Percentiles rank a stretch among this genome's conserved stretches.
These are phyloP conservation scores for Xanthoceras sorbifolium DNA, from an alignment of 345 rosid genomes.

Conservation along the genomic window DNA sequence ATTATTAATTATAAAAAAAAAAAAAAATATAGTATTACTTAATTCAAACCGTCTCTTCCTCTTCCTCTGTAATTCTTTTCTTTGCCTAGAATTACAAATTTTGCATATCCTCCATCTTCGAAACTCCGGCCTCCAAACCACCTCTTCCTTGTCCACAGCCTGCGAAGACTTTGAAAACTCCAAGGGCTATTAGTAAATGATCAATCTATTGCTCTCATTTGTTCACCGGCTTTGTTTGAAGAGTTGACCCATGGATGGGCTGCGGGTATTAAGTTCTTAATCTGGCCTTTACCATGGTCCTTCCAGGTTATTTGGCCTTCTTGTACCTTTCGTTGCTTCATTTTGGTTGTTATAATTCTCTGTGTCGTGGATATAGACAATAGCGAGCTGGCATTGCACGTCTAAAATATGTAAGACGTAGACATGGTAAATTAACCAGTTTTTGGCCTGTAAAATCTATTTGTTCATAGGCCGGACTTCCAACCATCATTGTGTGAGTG, in stretches of 20 bases:
- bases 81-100: too few relatives aligned
- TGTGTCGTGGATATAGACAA: background rate
- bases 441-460: background rate
- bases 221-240: constrained; percentile 84
- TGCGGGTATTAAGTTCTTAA: constrained; percentile 64
- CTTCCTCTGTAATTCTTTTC: too few relatives aligned
- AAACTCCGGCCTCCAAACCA: too few relatives aligned
- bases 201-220: constrained; percentile 70
- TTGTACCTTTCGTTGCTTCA: constrained; percentile 1
- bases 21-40: too few relatives aligned
- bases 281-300: constrained; percentile 69
- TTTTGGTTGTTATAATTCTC: background rate
- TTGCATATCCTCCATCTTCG: too few relatives aligned
- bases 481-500: background rate
- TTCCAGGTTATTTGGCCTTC: constrained; percentile 64
- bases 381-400: background rate
- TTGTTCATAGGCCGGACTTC: background rate
- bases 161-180: too few relatives aligned
- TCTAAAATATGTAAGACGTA: background rate
- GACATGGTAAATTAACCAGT: background rate
- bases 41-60: too few relatives aligned
- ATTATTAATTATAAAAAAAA: too few relatives aligned
- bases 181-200: too few relatives aligned
- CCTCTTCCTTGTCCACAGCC: too few relatives aligned
- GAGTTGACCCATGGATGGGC: constrained; percentile 71